Percentiles rank a stretch among this genome's conserved stretches.
phyloP scores from a whole-genome alignment of 306 rosid genomes.

The Prunus davidiana region DNA sequence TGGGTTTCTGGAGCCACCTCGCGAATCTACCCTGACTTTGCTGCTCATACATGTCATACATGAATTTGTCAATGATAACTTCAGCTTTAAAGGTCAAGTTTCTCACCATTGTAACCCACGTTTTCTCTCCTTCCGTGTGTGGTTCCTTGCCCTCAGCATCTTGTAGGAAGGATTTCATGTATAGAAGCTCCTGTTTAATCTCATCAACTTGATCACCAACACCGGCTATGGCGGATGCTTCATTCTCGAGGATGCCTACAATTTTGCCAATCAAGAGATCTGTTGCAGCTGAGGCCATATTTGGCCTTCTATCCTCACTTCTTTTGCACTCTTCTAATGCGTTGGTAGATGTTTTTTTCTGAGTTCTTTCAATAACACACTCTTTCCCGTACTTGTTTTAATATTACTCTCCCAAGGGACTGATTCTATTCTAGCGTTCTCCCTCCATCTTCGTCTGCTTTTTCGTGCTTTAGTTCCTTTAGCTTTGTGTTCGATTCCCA shows the following conservation, averaged over 20 bases:
- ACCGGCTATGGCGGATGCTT: not conserved
- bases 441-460: no score
- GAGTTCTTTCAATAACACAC: no score
- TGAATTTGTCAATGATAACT: constrained; percentile 10
- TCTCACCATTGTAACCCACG: not conserved
- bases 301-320: no score
- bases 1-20: not conserved
- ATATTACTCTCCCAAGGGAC: no score
- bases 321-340: not conserved
- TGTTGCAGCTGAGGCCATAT: not conserved
- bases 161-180: constrained; percentile 8
- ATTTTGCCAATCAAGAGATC: constrained; percentile 5
- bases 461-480: no score
- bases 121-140: not conserved
- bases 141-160: not conserved
- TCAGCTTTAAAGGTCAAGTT: constrained; percentile 5
- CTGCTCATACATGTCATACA: not conserved
- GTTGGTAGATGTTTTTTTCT: no score
- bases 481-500: no score
- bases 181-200: not conserved
- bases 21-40: not conserved
- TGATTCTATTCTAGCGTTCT: no score
- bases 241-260: not conserved
- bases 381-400: no score
- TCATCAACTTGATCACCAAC: not conserved